Base-by-base conservation (phyloP, 495 filamentous ascomycete species). In the Bryoglossum gracile region DNA sequence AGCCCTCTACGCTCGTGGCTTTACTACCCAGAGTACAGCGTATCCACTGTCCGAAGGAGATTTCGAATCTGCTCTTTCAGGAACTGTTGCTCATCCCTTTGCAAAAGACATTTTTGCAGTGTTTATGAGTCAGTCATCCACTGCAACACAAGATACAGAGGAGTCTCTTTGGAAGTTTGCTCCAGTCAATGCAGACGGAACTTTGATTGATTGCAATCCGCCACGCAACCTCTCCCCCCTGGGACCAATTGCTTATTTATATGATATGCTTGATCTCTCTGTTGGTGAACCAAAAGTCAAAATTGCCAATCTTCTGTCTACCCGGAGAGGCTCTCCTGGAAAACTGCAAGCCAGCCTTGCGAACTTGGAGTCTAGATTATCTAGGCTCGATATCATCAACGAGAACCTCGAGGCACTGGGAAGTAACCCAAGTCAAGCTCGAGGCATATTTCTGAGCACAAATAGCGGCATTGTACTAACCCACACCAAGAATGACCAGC, bases 1-100 rank as follows among this genome's bases (percentile, higher is more conserved):
- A 34, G 43, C 43, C 9, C 43, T 46, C 43, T 46, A 46, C 21
- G 43, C 43, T 34, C 43, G 43, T 17, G 43, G 43, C 3, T 46
- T 46, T 18, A 46, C 25, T 8, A 19, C n/a, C 13, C 14, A 3
- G 8, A 23, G 9, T 9, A 22, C 2, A 6, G 43, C 35, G 4
- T 2, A 2, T 2, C n/a, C 16, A 6, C 26, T 46, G 8, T 8
- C 43, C 43, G 9, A 10, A 22, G 17, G 11, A 3, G 3, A 46
- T 33, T 46, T 46, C n/a, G 9, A 33, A 11, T 18, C 43, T 33
- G 43, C 43, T 2, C 25, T 46, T 33, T 13, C 14, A 3, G 43
- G 43, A 34, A 33, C 43, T 17, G 43, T 46, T 2, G 43, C 30
- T 33, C 35, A 46, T 46, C n/a, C 14, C 16, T 2, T 3, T 8